Evolutionary conservation across 163 green algal genomes (phyloP), one percentile per base, ranked within the genome.

Genomic region (Trebouxia gelatinosa): DNA sequence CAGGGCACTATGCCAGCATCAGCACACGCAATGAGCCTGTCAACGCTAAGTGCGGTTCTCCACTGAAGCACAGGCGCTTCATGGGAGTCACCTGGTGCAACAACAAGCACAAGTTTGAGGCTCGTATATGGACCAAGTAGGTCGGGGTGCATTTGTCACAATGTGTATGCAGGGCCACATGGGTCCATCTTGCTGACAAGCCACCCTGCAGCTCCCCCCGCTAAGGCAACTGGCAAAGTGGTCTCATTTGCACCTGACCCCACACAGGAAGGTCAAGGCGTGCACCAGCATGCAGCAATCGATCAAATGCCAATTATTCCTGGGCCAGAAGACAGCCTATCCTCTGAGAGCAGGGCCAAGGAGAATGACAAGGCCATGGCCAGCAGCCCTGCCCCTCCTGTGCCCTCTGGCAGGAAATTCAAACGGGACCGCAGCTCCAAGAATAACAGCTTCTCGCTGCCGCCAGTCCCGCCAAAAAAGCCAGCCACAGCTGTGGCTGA

Each of bases 91-190:
- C 34, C 17, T 78, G 70, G 70, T 61, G 34, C 37, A 26, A 48
- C 70, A 23, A 51, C 34, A 5, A 32, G 6, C 46, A 65, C 28
- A 48, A 78, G 74, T 79, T 40, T 40, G 74, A 79, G n/a, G 74
- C 74, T 5, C 74, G 74, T 57, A 79, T 79, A 35, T 79, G 74
- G 74, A 72, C 74, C 17, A 71, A 38, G 74, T 79, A 71, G 3
- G 9, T 26, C 37, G n/a, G n/a, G n/a, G n/a, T n/a, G n/a, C n/a
- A n/a, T n/a, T n/a, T n/a, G n/a, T n/a, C n/a, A n/a, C n/a, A n/a
- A n/a, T n/a, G n/a, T n/a, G n/a, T n/a, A n/a, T n/a, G n/a, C n/a
- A n/a, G n/a, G n/a, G n/a, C n/a, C n/a, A n/a, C n/a, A n/a, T n/a
- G n/a, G n/a, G n/a, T n/a, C n/a, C n/a, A n/a, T n/a, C n/a, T n/a